Evolutionary conservation across 176 grass and related monocot genomes (phyloP).

Genomic region (Coix lacrymajobi): DNA sequence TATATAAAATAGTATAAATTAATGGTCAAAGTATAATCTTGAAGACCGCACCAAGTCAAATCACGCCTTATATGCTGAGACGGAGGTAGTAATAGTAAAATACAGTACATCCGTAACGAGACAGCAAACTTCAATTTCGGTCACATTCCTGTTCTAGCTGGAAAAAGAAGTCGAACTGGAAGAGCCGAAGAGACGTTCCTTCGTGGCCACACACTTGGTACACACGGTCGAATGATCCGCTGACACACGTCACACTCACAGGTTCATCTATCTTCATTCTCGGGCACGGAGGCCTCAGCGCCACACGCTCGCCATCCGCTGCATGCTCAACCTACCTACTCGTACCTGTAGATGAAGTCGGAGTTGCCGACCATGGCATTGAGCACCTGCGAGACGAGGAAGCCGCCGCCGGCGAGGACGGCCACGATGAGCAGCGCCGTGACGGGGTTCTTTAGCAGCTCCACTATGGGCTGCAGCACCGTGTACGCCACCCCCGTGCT

Average conservation of each 20-base stretch:
- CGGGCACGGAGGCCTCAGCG: not conserved
- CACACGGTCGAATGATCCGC: not conserved
- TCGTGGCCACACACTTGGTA: not conserved
- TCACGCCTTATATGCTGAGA: too few relatives aligned
- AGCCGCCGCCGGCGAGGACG: conserved; percentile 57
- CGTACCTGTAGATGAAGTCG: conserved; percentile 78
- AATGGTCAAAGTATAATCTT: too few relatives aligned
- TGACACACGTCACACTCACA: not conserved
- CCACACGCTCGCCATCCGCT: not conserved
- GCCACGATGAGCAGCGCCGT: conserved; percentile 67
- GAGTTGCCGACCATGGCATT: conserved; percentile 94
- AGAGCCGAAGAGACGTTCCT: not conserved
- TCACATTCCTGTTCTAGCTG: not conserved
- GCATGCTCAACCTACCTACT: not conserved
- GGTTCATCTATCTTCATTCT: not conserved
- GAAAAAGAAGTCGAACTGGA: not conserved
- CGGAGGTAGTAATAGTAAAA: too few relatives aligned
- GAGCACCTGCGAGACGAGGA: conserved; percentile 72
- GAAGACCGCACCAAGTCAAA: too few relatives aligned
- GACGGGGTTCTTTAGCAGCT: conserved; percentile 83
- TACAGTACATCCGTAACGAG: not conserved
- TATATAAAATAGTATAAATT: too few relatives aligned
- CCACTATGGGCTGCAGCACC: conserved; percentile 66
- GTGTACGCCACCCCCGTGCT: conserved; percentile 83
- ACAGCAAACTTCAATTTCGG: not conserved